Conservation (phyloP, 2,329 filamentous ascomycete genomes). For the Lecanoromycetidae sp. region DNA sequence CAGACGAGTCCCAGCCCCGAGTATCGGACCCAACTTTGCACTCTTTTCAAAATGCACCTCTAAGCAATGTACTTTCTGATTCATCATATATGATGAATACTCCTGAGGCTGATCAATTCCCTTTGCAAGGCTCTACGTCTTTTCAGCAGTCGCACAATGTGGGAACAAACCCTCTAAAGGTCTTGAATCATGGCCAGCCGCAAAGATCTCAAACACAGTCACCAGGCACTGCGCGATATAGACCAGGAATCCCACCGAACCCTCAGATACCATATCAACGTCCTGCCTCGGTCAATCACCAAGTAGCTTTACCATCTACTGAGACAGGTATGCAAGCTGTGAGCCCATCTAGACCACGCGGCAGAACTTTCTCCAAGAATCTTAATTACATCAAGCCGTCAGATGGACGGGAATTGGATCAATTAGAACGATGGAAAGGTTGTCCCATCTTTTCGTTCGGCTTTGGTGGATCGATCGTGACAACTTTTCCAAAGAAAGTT, state of each 20-base stretch:
- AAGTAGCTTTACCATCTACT: constrained; percentile 24
- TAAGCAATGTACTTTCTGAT: constrained; percentile 35
- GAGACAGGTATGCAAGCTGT: constrained; percentile 20
- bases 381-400: constrained; percentile 50
- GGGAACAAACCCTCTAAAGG: not conserved
- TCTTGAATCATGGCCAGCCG: constrained; percentile 41
- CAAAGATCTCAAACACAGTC: constrained; percentile 47
- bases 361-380: constrained; percentile 37
- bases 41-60: not conserved
- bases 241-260: constrained; percentile 33
- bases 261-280: constrained; percentile 37
- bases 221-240: constrained; percentile 42
- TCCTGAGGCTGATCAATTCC: constrained; percentile 34
- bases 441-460: constrained; percentile 79
- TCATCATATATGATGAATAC: constrained; percentile 32
- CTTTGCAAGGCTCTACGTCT: constrained; percentile 39
- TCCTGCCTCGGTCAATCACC: constrained; percentile 43
- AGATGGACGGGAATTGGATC: constrained; percentile 59
- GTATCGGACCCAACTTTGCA: constrained; percentile 1
- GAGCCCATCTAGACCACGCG: not conserved
- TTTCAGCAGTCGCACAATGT: not conserved
- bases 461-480: constrained; percentile 68
- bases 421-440: constrained; percentile 81
- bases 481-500: constrained; percentile 77
- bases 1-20: not conserved